Conservation (phyloP, 2,329 filamentous ascomycete species). For the Pseudogymnoascus sp. region DNA sequence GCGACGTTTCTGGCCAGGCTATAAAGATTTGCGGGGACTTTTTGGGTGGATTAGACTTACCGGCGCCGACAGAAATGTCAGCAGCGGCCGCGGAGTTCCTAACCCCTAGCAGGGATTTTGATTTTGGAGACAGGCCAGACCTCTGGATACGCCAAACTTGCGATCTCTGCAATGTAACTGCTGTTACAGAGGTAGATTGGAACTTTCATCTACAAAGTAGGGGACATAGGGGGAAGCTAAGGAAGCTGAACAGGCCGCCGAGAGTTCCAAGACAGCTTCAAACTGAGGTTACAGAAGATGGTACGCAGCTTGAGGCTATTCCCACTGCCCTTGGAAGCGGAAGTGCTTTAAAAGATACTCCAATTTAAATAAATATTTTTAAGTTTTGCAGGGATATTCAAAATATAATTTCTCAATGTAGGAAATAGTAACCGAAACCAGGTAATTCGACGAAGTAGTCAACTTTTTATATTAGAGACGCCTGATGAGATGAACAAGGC, state of each 20-base stretch:
- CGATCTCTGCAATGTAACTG: conserved; percentile 61
- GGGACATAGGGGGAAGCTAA: conserved; percentile 30
- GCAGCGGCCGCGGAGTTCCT: conserved; percentile 49
- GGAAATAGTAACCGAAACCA: neutral
- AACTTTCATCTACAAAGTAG: conserved; percentile 38
- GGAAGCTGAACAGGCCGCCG: conserved; percentile 17
- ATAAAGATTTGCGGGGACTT: conserved; percentile 55
- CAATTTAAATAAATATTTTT: neutral
- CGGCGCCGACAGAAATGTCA: conserved; percentile 48
- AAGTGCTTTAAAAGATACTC: neutral
- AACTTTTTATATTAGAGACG: neutral
- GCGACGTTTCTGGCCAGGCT: conserved; percentile 59
- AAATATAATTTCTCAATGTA: neutral
- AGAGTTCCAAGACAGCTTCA: neutral
- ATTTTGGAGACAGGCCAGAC: conserved; percentile 35
- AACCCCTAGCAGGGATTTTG: conserved; percentile 45
- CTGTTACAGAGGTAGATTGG: conserved; percentile 49
- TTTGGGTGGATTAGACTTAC: conserved; percentile 42
- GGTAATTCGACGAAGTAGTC: neutral
- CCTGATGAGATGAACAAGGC: neutral
- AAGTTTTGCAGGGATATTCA: neutral
- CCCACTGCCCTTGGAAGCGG: neutral
- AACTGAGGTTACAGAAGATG: neutral
- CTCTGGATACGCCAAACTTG: conserved; percentile 53
- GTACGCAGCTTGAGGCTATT: neutral